These are phyloP conservation scores for Cystofilobasidium capitatum DNA, from an alignment of 768 basidiomycete genomes.

Conservation along the genomic window DNA sequence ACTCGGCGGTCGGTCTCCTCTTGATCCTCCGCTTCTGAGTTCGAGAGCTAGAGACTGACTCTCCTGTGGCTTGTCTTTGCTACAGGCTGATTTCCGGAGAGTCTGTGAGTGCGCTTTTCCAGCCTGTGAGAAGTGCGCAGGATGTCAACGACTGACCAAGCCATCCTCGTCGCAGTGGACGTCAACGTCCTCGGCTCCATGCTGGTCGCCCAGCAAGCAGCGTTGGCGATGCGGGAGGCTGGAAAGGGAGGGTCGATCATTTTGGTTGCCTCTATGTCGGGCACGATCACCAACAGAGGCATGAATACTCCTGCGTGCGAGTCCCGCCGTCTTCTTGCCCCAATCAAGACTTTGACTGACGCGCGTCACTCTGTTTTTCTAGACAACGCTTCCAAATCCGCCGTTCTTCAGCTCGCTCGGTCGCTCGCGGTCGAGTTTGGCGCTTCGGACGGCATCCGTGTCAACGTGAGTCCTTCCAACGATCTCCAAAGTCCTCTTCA, in stretches of 20 bases:
- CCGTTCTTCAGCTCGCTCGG: neutral
- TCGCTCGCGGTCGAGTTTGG: constrained; percentile 7
- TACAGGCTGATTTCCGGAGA: constrained; percentile 4
- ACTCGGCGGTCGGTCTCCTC: neutral
- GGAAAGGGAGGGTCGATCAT: constrained; percentile 2
- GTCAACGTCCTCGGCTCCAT: constrained; percentile 5
- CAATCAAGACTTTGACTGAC: no score
- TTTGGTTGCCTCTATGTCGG: neutral
- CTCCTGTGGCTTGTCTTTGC: neutral
- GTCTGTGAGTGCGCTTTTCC: neutral
- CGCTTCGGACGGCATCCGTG: neutral
- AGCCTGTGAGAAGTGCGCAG: no score
- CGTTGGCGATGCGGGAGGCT: neutral
- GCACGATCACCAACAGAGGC: constrained; percentile 1
- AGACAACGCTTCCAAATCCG: neutral
- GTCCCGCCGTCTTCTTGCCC: neutral
- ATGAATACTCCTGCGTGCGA: neutral
- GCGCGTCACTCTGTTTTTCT: neutral
- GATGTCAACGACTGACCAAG: no score
- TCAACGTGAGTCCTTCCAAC: neutral
- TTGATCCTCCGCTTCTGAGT: neutral
- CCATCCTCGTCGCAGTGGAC: constrained; percentile 3
- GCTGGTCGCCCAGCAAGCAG: constrained; percentile 3
- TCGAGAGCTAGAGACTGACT: neutral
- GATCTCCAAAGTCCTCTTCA: no score